Base-by-base conservation (phyloP, 257 asterid species). In the Parsonsia alboflavescens region DNA sequence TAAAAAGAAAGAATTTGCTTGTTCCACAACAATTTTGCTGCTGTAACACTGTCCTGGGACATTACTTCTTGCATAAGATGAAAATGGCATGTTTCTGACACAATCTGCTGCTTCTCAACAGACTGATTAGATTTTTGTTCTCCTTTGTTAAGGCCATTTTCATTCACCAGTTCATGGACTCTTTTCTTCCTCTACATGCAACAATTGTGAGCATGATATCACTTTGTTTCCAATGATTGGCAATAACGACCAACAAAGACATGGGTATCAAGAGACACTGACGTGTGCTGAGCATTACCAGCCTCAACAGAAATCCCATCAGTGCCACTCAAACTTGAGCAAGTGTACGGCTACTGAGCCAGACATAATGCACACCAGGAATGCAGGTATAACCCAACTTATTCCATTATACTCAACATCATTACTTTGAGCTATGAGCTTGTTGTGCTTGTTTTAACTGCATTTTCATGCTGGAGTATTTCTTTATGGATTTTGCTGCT, bases 81-180 rank as follows among this genome's bases (percentile, higher is more conserved):
- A 61, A 61, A 59, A 59, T 10, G 6, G n/a, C n/a, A 28, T 61
- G 10, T 30, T 61, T 61, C 39, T 12, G 30, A 28, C 44, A 61
- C 21, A 28, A 15, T 6, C 33, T 19, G 26, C 53, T 67, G 52
- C 71, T 41, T 53, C 52, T 19, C 41, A 21, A 39, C 33, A 39
- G 52, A 22, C 49, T 67, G 17, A 17, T 22, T 21, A 9, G 4
- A 21, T n/a, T 58, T 13, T 48, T 13, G 10, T 48, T 33, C 53
- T 28, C 24, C 56, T 36, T 45, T 48, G 28, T 59, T 42, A 30
- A 76, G 63, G 71, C 44, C 75, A 59, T 70, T 48, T 36, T 41
- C 72, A 21, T 33, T 73, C 52, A 30, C 58, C 70, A 17, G 19
- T 56, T 76, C 79, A 58, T 45, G 80, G 80, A 54, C 70, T 57